Evolutionary conservation across 1,284 basidiomycete species (phyloP).

Genomic region (Apiotrichum montevideense): DNA sequence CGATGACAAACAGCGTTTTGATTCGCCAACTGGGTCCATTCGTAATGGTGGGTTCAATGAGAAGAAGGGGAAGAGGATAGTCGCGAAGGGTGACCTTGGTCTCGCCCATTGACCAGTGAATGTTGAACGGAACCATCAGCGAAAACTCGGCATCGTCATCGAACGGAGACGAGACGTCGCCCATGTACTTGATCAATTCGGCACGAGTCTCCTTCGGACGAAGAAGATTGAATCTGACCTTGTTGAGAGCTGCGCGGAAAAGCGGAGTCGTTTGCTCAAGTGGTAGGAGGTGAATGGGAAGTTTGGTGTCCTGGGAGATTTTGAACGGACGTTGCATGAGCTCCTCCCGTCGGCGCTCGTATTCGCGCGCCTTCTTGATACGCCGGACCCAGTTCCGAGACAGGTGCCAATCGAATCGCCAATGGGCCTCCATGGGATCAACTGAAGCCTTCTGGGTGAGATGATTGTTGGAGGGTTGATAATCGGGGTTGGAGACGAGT

Average conservation of each 20-base stretch:
- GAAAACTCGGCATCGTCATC: conserved; percentile 67
- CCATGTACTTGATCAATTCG: conserved; percentile 53
- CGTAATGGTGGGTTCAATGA: conserved; percentile 39
- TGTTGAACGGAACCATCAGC: conserved; percentile 74
- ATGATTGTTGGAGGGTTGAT: conserved; percentile 2
- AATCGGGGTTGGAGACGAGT: conserved; percentile 50
- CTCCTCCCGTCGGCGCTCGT: conserved; percentile 48
- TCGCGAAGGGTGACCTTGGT: conserved; percentile 68
- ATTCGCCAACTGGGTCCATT: conserved; percentile 39
- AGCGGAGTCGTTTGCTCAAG: conserved; percentile 60
- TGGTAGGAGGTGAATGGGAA: conserved; percentile 51
- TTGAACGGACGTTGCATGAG: conserved; percentile 35
- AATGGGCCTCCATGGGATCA: conserved; percentile 65
- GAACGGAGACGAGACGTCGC: conserved; percentile 50
- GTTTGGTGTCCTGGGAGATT: conserved; percentile 26
- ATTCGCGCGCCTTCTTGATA: conserved; percentile 44
- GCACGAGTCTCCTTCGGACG: conserved; percentile 52
- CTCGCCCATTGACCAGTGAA: conserved; percentile 64
- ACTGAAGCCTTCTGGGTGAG: conserved; percentile 50
- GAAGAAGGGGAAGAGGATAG: conserved; percentile 54
- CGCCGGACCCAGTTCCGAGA: conserved; percentile 71
- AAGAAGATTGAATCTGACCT: conserved; percentile 57
- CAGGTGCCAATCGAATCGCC: conserved; percentile 65
- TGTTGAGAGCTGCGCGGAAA: conserved; percentile 62
- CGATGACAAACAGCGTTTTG: conserved; percentile 75